phyloP scores from a whole-genome alignment of 257 asterid genomes.

The Penstemon eatonii region DNA sequence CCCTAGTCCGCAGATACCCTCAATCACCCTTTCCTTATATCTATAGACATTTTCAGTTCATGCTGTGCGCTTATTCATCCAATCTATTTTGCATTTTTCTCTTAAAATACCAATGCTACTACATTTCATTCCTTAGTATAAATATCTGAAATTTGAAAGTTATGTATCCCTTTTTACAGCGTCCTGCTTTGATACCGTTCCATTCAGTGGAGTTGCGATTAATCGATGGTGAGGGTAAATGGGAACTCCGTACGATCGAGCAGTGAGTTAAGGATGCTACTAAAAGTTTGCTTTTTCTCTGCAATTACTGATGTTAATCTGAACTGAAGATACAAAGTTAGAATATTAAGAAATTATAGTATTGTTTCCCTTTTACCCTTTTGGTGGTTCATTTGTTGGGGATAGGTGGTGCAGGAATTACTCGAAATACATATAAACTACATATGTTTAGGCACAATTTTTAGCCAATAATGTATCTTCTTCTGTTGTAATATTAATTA shows the following conservation, averaged over 20 bases:
- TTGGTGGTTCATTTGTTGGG: constrained; percentile 23
- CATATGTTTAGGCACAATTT: constrained; percentile 41
- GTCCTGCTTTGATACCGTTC: constrained; percentile 97
- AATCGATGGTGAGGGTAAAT: constrained; percentile 97
- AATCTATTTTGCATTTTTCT: background rate
- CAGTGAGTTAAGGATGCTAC: constrained; percentile 40
- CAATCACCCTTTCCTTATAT: too few relatives aligned
- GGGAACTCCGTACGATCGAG: constrained; percentile 91
- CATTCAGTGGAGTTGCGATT: constrained; percentile 86
- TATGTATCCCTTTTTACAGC: constrained; percentile 41
- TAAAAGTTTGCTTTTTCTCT: background rate
- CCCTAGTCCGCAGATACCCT: too few relatives aligned
- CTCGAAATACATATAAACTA: constrained; percentile 27
- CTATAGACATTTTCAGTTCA: background rate
- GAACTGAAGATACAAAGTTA: constrained; percentile 14
- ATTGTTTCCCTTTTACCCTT: background rate
- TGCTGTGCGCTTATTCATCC: background rate
- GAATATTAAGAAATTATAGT: background rate
- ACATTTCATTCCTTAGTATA: background rate
- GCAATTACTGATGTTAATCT: background rate
- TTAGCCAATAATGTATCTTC: constrained; percentile 16
- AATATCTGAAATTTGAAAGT: constrained; percentile 1
- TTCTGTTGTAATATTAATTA: constrained; percentile 42
- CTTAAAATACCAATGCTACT: too few relatives aligned
- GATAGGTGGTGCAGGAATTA: constrained; percentile 23